A percentile compares a stretch with the other conserved stretches of the same genome.
Evolutionary conservation across 2,329 filamentous ascomycete species (phyloP).

Genomic region (Balansia obtecta): DNA sequence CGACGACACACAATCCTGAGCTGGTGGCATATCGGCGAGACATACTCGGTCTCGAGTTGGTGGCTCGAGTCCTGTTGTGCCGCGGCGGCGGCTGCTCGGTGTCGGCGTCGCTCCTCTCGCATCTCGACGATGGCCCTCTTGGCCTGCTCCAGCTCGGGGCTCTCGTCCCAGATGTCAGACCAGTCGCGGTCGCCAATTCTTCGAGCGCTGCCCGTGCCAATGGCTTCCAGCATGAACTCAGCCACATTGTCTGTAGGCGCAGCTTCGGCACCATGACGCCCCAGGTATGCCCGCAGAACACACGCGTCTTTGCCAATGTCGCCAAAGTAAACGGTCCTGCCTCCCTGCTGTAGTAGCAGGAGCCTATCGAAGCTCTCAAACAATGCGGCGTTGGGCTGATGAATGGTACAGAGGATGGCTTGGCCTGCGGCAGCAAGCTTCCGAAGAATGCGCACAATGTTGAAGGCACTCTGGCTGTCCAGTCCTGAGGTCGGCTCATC

Average conservation of each 20-base stretch:
- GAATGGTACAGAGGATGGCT: constrained; percentile 82
- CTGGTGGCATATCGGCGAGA: constrained; percentile 69
- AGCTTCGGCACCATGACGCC: constrained; percentile 46
- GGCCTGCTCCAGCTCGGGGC: constrained; percentile 52
- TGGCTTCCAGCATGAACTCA: constrained; percentile 79
- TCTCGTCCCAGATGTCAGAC: constrained; percentile 68
- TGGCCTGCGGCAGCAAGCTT: constrained; percentile 71
- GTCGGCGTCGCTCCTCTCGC: constrained; percentile 42
- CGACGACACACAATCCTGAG: constrained; percentile 61
- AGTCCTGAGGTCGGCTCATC: constrained; percentile 71
- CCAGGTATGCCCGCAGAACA: constrained; percentile 53
- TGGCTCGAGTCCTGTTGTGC: constrained; percentile 29
- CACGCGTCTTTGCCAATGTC: constrained; percentile 67
- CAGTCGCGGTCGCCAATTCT: constrained; percentile 66
- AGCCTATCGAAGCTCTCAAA: constrained; percentile 85
- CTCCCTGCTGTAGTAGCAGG: constrained; percentile 64
- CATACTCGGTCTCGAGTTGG: constrained; percentile 61
- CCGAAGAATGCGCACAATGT: constrained; percentile 66
- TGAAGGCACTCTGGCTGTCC: constrained; percentile 51
- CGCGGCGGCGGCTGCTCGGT: constrained; percentile 15
- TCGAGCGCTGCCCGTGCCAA: constrained; percentile 61
- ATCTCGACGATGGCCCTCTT: constrained; percentile 56
- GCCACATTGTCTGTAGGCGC: constrained; percentile 44
- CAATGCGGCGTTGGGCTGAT: constrained; percentile 75
- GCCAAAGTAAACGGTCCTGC: constrained; percentile 75